Base-by-base conservation (phyloP, 2,329 filamentous ascomycete species). In the Stylonectria norvegica region DNA sequence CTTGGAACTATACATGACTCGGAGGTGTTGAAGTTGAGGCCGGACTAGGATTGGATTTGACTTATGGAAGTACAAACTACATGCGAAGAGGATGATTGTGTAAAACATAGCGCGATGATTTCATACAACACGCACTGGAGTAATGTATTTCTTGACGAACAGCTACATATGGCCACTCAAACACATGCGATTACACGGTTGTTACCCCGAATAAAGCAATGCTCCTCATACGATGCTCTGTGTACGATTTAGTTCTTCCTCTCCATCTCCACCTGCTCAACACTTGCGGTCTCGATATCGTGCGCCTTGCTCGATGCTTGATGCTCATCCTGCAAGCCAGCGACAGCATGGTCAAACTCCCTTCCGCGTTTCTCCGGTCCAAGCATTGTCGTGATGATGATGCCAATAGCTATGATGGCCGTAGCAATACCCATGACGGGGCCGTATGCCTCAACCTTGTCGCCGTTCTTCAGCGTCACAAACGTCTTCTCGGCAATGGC, bases 391-490 rank as follows among this genome's bases (percentile, higher is more conserved):
- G 84, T 88, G 16, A 83, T 57, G 9, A 75, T 70, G 45, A 90
- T 89, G 2, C 85, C 85, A 0, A 78, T 32, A 1, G 81, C 83
- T 48, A 89, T 88, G 51, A 90, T 89, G 2, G 81, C 85, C 3
- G 85, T 89, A 4, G 82, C 85, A 40, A 89, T 69, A 10, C 76
- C 85, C 86, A 89, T 90, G 12, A 78, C 78, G 0, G 82, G 85
- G 0, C 85, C 86, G 51, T 89, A 89, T 0, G 83, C 83, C 36
- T 85, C 77, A 2, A 80, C 84, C 4, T 58, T 61, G 40, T 79
- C 60, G 3, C 85, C 84, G 8, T 69, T 67, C 5, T 59, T 57
- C 28, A 73, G 69, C 0, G 63, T 78, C 32, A 89, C 69, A 27
- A 73, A 73, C 22, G 72, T 72, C 31, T 67, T 75, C 56, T 89